Evolutionary conservation across 495 filamentous ascomycete genomes (phyloP), one percentile per base, ranked within the genome.

Genomic region (Penicillium desertorum): DNA sequence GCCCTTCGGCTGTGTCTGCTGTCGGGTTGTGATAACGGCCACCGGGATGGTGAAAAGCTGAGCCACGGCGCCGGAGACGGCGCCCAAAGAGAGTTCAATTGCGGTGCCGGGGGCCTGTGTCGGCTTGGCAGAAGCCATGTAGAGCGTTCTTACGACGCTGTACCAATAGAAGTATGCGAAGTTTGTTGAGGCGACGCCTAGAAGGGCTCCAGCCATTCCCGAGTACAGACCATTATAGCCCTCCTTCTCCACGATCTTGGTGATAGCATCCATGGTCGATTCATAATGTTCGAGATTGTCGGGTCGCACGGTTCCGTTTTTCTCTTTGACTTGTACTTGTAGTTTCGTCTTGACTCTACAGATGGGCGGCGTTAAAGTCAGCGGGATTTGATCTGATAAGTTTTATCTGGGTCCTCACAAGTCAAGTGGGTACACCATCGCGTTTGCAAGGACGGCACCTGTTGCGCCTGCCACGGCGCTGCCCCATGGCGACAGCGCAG

Each of bases 151-250:
- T 14, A 97, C 91, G 17, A 91, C 71, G 20, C 90, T 92, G 73
- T 99, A 98, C 94, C 94, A 99, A 79, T 98, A 99, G 68, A 99
- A 99, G 75, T 99, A 99, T 58, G 94, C 94, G 68, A 99, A 99
- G 70, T 99, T 99, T 55, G 92, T 98, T 14, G 92, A 96, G 8
- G 91, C 93, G 14, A 98, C 95, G 43, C 94, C 94, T 17, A 97
- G 74, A 11, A 99, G 79, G 7, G 91, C 83, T 17, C 95, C 92
- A 46, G 81, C 74, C 66, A 99, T 92, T 47, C 94, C 94, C 43
- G 89, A 85, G 66, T 98, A 99, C 22, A 99, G 82, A 3, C 95
- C 94, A 16, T 72, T 59, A 16, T 94, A 36, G 14, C 94, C 95
- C 46, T 97, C 93, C 58, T 89, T 87, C 47, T 84, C 83, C 17